Conservation (phyloP, 2,329 filamentous ascomycete genomes). For the Fusarium sp. region DNA sequence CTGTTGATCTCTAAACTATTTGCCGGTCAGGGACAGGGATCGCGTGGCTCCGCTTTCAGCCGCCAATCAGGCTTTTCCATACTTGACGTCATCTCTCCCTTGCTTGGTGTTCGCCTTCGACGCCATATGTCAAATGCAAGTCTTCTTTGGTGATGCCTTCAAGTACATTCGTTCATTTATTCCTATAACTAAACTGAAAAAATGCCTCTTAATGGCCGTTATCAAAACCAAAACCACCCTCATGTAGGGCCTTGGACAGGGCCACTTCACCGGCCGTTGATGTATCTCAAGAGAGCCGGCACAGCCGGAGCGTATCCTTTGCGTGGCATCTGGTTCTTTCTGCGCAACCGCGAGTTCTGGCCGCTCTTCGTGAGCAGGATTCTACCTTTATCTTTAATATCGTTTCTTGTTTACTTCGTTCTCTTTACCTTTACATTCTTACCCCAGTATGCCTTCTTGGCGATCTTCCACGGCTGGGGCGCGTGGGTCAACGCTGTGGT, state of each 20-base stretch:
- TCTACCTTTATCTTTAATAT: constrained; percentile 83
- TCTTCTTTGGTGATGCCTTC: constrained; percentile 27
- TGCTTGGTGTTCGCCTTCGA: constrained; percentile 4
- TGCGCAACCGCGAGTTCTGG: constrained; percentile 80
- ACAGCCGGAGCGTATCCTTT: constrained; percentile 66
- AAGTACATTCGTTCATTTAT: neutral
- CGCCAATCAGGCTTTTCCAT: constrained; percentile 21
- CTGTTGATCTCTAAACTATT: neutral
- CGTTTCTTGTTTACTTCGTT: constrained; percentile 82
- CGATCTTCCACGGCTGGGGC: constrained; percentile 85
- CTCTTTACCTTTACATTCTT: constrained; percentile 91
- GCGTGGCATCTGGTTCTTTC: constrained; percentile 85
- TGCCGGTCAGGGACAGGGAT: neutral
- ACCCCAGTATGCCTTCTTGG: constrained; percentile 88
- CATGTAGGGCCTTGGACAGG: constrained; percentile 34
- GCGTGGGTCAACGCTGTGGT: constrained; percentile 94
- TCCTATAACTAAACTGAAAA: neutral
- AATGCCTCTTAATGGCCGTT: constrained; percentile 34
- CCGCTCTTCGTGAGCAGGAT: constrained; percentile 83
- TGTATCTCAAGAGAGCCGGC: constrained; percentile 58
- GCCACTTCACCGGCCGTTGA: constrained; percentile 51
- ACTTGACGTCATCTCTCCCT: constrained; percentile 20
- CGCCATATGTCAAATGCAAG: neutral
- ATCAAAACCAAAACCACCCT: constrained; percentile 19
- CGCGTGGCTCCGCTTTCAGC: constrained; percentile 10